A percentile compares a stretch with the other conserved stretches of the same genome.
These are phyloP conservation scores for Plasmodium vinckei DNA, from an alignment of 169 alveolate genomes.

Conservation along the genomic window DNA sequence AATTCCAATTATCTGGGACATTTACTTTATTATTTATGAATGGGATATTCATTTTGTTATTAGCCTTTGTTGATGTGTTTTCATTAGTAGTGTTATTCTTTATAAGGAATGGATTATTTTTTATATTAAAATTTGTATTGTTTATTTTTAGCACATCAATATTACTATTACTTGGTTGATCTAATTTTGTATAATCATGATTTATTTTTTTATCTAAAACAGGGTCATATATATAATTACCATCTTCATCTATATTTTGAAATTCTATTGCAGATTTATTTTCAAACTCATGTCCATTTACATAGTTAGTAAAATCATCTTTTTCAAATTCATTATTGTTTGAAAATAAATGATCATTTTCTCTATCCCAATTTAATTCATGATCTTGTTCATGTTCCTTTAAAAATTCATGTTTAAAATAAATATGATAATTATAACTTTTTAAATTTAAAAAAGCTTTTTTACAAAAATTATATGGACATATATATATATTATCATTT, in stretches of 20 bases:
- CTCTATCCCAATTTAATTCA: neutral
- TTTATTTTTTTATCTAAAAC: too few relatives aligned
- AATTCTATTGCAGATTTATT: too few relatives aligned
- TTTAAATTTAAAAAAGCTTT: constrained; percentile 38
- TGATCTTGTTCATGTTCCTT: neutral
- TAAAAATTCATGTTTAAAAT: constrained; percentile 53
- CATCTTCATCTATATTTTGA: too few relatives aligned
- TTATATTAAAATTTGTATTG: too few relatives aligned
- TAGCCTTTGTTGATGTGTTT: neutral
- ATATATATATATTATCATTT: constrained; percentile 32
- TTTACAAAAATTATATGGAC: constrained; percentile 57
- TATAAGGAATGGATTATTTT: too few relatives aligned
- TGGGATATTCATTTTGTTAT: neutral
- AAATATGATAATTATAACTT: constrained; percentile 41
- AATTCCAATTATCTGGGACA: constrained; percentile 24
- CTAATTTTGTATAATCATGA: too few relatives aligned
- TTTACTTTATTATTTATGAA: neutral
- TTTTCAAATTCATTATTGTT: neutral
- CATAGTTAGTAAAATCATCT: too few relatives aligned
- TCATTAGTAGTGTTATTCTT: too few relatives aligned
- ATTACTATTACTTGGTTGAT: too few relatives aligned
- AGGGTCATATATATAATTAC: too few relatives aligned
- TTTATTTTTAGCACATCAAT: too few relatives aligned
- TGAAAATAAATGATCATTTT: neutral
- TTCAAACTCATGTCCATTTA: too few relatives aligned